Conservation (phyloP, 352 stramenopile genomes). For the Phytophthora rubi region DNA sequence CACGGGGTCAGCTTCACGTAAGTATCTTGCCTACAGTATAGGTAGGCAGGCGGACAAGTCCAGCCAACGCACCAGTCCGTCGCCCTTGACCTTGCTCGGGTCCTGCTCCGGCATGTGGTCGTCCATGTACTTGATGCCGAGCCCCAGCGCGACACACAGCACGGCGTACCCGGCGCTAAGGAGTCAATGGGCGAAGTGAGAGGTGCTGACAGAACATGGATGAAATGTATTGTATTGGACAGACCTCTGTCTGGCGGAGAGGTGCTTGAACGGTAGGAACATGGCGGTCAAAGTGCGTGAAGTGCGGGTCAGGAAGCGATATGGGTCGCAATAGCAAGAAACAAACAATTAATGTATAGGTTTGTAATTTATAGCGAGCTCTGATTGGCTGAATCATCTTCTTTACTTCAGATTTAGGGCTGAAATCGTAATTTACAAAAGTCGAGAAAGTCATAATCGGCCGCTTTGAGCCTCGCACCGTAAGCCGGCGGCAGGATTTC, state of each 20-base stretch:
- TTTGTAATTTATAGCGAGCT: not conserved
- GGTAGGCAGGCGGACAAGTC: not conserved
- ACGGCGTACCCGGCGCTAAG: constrained; percentile 63
- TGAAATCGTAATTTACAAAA: not conserved
- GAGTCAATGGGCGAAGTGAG: not conserved
- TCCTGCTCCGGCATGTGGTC: constrained; percentile 57
- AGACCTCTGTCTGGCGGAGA: constrained; percentile 67
- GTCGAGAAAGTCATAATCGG: not conserved
- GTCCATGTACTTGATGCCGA: constrained; percentile 77
- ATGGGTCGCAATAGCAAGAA: too few species aligned
- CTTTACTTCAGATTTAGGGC: too few species aligned
- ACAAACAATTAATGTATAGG: not conserved
- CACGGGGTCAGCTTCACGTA: constrained; percentile 17
- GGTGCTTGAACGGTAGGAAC: constrained; percentile 73
- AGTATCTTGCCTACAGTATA: not conserved
- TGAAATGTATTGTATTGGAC: not conserved
- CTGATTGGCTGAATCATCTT: constrained; percentile 1
- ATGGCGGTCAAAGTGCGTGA: constrained; percentile 18
- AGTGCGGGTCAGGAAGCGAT: too few species aligned
- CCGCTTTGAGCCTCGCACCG: not conserved
- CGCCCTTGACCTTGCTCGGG: constrained; percentile 39
- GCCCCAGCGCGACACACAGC: constrained; percentile 65
- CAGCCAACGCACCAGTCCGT: constrained; percentile 52
- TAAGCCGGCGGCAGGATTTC: not conserved
- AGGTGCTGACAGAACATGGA: not conserved